phyloP scores from a whole-genome alignment of 2,329 filamentous ascomycete species.

The Colletotrichum kahawae region DNA sequence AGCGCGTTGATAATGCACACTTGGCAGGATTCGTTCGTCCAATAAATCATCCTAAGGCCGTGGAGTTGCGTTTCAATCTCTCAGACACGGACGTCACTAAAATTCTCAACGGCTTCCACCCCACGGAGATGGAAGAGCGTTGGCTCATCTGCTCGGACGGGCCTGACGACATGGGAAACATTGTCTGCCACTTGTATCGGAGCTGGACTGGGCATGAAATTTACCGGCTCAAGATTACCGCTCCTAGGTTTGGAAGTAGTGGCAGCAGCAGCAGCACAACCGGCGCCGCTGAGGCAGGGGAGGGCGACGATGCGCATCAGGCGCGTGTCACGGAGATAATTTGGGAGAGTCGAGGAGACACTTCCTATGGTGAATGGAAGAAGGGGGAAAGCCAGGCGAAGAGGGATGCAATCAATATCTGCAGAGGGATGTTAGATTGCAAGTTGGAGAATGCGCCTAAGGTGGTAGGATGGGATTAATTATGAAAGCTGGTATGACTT shows the following conservation, averaged over 20 bases:
- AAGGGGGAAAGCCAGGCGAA: not conserved
- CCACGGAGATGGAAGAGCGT: not conserved
- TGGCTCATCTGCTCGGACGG: not conserved
- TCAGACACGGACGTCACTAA: not conserved
- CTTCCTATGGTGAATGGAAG: fast-evolving
- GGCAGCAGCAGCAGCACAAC: not conserved
- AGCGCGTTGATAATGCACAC: not conserved
- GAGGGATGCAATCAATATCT: not conserved
- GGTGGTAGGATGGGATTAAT: not conserved
- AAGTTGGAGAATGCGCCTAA: not conserved
- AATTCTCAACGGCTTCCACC: not conserved
- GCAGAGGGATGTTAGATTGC: not conserved
- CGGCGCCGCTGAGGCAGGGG: not conserved
- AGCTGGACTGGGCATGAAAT: not conserved
- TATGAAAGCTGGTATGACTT: not conserved
- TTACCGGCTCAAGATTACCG: not conserved
- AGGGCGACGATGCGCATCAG: not conserved
- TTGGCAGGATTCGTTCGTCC: not conserved
- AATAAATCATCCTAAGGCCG: not conserved
- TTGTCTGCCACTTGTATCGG: not conserved
- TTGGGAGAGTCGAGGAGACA: not conserved
- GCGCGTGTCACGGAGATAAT: not conserved
- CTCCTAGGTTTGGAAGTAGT: not conserved
- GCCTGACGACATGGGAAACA: not conserved
- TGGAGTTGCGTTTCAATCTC: not conserved